These are phyloP conservation scores for Platanthera guangdongensis DNA, from an alignment of 106 monocot species.

Conservation along the genomic window DNA sequence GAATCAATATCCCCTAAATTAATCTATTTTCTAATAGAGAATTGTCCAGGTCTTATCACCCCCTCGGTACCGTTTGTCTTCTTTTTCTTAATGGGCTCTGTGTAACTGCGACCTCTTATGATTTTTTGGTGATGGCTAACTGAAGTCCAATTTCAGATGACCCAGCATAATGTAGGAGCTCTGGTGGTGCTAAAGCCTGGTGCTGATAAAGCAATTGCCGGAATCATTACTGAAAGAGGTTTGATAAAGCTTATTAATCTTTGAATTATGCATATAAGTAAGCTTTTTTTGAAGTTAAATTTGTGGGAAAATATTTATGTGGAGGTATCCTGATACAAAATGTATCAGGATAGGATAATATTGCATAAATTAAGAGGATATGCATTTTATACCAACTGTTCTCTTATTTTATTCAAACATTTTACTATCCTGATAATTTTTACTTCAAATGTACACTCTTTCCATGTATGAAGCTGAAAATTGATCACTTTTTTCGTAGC, in stretches of 20 bases:
- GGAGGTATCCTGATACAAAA: too few species aligned
- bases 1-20: neutral
- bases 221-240: constrained; percentile 99
- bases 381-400: too few species aligned
- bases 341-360: too few species aligned
- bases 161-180: constrained; percentile 92
- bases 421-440: too few species aligned
- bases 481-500: neutral
- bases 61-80: neutral
- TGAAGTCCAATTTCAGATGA: constrained; percentile 58
- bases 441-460: neutral
- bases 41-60: neutral
- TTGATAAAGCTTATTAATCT: neutral
- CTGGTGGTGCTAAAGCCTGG: constrained; percentile 85
- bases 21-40: neutral
- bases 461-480: neutral
- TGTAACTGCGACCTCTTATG: neutral
- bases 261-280: neutral
- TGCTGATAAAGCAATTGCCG: constrained; percentile 68
- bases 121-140: neutral
- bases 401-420: too few species aligned
- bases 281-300: neutral
- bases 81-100: neutral
- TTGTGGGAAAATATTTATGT: constrained; percentile 1
- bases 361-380: too few species aligned